Base-by-base conservation (phyloP, 192 early-diverging fungal genomes). In the Thoreauomyces humboldtii region DNA sequence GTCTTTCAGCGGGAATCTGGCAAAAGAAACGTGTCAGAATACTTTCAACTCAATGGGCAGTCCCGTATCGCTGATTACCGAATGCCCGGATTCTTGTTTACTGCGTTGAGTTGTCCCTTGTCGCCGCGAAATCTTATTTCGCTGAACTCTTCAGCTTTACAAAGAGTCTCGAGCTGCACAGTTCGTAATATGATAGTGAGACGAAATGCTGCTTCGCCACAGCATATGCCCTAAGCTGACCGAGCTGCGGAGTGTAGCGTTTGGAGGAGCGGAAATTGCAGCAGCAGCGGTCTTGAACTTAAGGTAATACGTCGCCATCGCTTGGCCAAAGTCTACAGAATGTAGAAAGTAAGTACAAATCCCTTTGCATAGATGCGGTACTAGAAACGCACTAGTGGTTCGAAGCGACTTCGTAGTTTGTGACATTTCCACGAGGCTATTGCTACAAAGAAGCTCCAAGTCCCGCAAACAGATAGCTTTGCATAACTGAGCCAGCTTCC, bases 261-360 rank as follows among this genome's bases (percentile, higher is more conserved):
- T n/a, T n/a, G n/a, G n/a, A n/a, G n/a, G n/a, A n/a, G n/a, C n/a
- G n/a, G n/a, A n/a, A n/a, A n/a, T n/a, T n/a, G n/a, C n/a, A n/a
- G 48, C 29, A 7, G 63, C 58, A 6, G 67, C 75, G 4, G 78
- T 78, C 44, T 77, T 56, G 51, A 72, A 80, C 22, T 65, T 50
- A 7, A 78, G 22, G 55, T 79, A 80, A 34, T 73, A 76, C 53
- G 71, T 72, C 11, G 75, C 70, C 77, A 84, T 81, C 4, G 69
- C 59, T 27, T 73, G 21, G 7, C 77, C 78, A 37, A 51, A 81
- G 21, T 77, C 79, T 75, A 27, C n/a, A n/a, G n/a, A n/a, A n/a
- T n/a, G n/a, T n/a, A n/a, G n/a, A n/a, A n/a, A n/a, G n/a, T n/a
- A n/a, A n/a, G n/a, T n/a, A n/a, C n/a, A n/a, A n/a, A n/a, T n/a